Evolutionary conservation across 352 stramenopile species (phyloP), one percentile per base, ranked within the genome.

Genomic region (Globisporangium solare): DNA sequence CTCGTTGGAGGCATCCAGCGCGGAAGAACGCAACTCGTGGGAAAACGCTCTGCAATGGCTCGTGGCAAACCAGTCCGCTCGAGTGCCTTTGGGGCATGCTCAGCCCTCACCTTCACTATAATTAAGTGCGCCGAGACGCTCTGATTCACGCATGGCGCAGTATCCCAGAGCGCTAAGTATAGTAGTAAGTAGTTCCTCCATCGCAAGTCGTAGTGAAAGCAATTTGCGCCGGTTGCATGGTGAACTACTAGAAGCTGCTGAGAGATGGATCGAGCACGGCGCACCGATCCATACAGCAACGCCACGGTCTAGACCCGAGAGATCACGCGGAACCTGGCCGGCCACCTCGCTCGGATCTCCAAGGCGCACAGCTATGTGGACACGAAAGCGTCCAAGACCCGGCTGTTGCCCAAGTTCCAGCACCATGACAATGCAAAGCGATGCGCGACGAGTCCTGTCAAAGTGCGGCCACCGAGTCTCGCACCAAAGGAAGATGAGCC

Each of bases 301-400:
- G 83, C 81, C 27, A 85, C 80, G 17, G 76, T 87, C 45, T 92
- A 80, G 83, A 88, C 76, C 20, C 68, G 83, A 3, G 83, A 89
- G 63, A 71, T 92, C 14, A 74, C 80, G 12, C 74, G 67, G 20
- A 89, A 92, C 41, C 56, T 92, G 22, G 83, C 81, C 3, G 69
- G 76, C 0, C 83, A 92, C 42, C 62, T 92, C 11, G 76, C 74
- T 35, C 74, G 80, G 31, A 69, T 92, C 15, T 87, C 74, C 22
- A 88, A 86, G 57, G 77, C 67, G 24, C 78, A 89, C 22, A 89
- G 78, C 48, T 90, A 70, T 47, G 72, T 92, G 8, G 83, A 91
- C 52, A 91, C 78, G 14, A 70, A 51, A 42, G 84, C 80, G 22
- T 76, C 80, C 0, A 89, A 88, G 66, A 73, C 76, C 7, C 71